Conservation (phyloP, 2,329 filamentous ascomycete genomes). For the Blastomyces gilchristii region DNA sequence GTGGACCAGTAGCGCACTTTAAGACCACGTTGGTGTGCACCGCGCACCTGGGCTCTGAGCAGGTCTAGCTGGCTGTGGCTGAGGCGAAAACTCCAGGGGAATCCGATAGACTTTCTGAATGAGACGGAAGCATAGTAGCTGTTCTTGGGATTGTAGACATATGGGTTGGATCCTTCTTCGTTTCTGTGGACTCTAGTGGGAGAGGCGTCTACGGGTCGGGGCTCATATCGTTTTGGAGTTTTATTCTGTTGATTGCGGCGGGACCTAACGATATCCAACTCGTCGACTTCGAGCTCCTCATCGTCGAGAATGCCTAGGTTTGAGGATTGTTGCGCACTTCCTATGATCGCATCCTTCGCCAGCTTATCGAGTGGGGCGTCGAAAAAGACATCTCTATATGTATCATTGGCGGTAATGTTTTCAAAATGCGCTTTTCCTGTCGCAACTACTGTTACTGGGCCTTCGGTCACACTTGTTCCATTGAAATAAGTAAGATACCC, state of each 20-base stretch:
- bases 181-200: background rate
- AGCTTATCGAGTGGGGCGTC: slow-evolving; percentile 39
- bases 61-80: slow-evolving; percentile 36
- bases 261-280: background rate
- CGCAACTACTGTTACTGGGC: slow-evolving; percentile 45
- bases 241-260: background rate
- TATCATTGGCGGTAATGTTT: slow-evolving; percentile 36
- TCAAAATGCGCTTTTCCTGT: slow-evolving; percentile 45
- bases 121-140: slow-evolving; percentile 50
- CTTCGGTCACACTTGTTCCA: slow-evolving; percentile 31
- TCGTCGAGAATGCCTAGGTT: background rate
- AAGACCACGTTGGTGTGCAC: slow-evolving; percentile 43
- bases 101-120: slow-evolving; percentile 41
- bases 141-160: slow-evolving; percentile 39
- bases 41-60: slow-evolving; percentile 43
- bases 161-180: background rate
- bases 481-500: slow-evolving; percentile 44
- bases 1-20: slow-evolving; percentile 49
- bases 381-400: slow-evolving; percentile 47
- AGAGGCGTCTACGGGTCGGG: background rate
- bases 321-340: slow-evolving; percentile 6
- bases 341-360: slow-evolving; percentile 25
- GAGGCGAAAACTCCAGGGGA: slow-evolving; percentile 41
- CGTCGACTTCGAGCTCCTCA: background rate
- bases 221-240: background rate